Evolutionary conservation across 2,329 filamentous ascomycete genomes (phyloP).

Genomic region (Fusarium verrucosum): DNA sequence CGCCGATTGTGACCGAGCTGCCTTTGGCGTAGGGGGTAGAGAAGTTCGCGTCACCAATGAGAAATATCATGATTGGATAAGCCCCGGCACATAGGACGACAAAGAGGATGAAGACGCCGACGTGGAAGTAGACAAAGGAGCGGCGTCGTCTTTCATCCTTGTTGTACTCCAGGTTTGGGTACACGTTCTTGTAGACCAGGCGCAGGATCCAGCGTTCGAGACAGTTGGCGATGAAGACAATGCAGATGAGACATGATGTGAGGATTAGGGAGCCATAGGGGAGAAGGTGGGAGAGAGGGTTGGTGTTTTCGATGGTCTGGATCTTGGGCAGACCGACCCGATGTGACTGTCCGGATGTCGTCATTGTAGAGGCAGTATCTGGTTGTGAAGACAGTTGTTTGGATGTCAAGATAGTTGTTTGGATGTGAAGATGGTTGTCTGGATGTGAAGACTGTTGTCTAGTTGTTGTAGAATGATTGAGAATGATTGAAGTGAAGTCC

Average conservation of each 20-base stretch:
- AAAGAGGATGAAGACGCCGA: conserved; percentile 5
- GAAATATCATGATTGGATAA: conserved; percentile 3
- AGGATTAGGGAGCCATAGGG: conserved; percentile 18
- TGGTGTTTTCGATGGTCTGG: background rate
- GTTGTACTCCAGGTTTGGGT: background rate
- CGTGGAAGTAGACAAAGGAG: conserved; percentile 15
- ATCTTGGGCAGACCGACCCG: background rate
- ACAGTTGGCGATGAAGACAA: conserved; percentile 9
- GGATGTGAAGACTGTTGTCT: too few relatives aligned
- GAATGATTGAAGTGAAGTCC: too few relatives aligned
- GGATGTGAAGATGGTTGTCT: too few relatives aligned
- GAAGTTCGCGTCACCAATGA: conserved; percentile 1
- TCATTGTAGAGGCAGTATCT: background rate
- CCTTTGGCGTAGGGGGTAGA: background rate
- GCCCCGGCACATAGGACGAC: background rate
- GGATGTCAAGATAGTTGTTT: too few relatives aligned
- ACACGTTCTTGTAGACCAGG: background rate
- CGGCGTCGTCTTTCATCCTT: conserved; percentile 13
- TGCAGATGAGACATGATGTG: background rate
- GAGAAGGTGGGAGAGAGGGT: conserved; percentile 1
- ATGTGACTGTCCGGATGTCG: background rate
- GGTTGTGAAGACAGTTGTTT: too few relatives aligned
- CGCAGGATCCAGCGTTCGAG: conserved; percentile 21
- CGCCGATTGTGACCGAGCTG: background rate
- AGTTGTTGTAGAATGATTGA: too few relatives aligned